A percentile compares a stretch with the other conserved stretches of the same genome.
phyloP scores from a whole-genome alignment of 129 eudicot species.

The Escallonia rubra region DNA sequence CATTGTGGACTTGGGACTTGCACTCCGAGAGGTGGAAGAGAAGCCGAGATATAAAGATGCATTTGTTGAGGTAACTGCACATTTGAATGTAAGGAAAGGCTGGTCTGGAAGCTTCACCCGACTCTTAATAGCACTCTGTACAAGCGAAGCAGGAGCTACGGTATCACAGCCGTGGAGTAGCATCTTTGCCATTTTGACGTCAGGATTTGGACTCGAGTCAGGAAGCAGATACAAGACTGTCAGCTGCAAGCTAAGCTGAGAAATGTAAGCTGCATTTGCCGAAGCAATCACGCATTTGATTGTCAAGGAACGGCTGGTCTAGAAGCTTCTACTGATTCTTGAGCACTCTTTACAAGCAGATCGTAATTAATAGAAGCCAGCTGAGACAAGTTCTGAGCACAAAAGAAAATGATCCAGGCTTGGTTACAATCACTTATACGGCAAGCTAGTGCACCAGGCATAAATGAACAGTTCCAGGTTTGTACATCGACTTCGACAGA shows the following conservation, averaged over 20 bases:
- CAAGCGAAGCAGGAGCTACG: no score
- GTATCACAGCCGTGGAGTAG: no score
- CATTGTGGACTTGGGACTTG: no score
- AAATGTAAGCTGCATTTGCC: neutral
- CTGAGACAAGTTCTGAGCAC: slow-evolving; percentile 81
- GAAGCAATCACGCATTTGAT: slow-evolving; percentile 4
- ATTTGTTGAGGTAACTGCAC: neutral
- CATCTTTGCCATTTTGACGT: neutral
- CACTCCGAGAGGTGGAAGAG: no score
- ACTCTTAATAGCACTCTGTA: neutral
- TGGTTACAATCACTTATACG: neutral
- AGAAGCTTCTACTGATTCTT: slow-evolving; percentile 46
- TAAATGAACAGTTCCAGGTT: neutral
- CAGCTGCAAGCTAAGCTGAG: slow-evolving; percentile 1
- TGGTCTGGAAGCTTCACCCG: slow-evolving; percentile 4
- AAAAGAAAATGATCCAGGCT: neutral
- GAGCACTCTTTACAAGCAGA: slow-evolving; percentile 51
- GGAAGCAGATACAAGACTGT: neutral
- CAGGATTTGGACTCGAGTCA: neutral
- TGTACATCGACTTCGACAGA: neutral
- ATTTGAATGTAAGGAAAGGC: neutral
- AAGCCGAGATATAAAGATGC: no score
- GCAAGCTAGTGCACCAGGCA: neutral
- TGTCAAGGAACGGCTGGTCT: slow-evolving; percentile 32
- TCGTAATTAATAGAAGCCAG: slow-evolving; percentile 84